These are phyloP conservation scores for Tolypocladium album DNA, from an alignment of 2,329 filamentous ascomycete species.

Conservation along the genomic window DNA sequence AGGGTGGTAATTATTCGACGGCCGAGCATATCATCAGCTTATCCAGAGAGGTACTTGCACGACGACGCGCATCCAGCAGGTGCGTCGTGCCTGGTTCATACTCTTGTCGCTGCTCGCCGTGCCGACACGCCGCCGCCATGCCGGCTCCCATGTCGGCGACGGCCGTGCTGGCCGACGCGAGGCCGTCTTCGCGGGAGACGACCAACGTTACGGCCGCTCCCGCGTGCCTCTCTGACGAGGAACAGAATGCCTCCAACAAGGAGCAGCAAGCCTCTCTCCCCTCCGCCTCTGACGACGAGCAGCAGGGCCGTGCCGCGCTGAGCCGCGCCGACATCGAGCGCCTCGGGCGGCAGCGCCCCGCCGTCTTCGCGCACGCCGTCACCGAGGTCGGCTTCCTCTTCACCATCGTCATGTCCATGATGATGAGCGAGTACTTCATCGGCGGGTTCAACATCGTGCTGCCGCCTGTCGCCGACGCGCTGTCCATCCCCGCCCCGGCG, in stretches of 20 bases:
- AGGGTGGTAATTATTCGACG: not conserved
- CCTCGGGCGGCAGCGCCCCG: slow-evolving; percentile 51
- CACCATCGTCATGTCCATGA: slow-evolving; percentile 51
- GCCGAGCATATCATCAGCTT: not conserved
- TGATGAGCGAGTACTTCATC: slow-evolving; percentile 63
- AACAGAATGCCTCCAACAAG: not conserved
- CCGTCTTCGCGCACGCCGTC: slow-evolving; percentile 38
- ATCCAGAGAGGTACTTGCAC: not conserved
- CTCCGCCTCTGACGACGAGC: not conserved
- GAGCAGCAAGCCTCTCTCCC: not conserved
- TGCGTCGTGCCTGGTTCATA: not conserved
- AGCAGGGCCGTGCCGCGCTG: not conserved
- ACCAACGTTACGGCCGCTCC: not conserved
- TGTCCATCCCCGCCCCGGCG: slow-evolving; percentile 51
- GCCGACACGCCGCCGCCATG: not conserved
- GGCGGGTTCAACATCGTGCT: slow-evolving; percentile 68
- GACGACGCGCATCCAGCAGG: not conserved
- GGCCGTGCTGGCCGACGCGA: not conserved
- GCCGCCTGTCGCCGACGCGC: slow-evolving; percentile 48
- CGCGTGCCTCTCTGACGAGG: not conserved
- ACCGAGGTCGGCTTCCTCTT: slow-evolving; percentile 54
- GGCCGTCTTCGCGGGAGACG: not conserved
- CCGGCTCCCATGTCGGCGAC: not conserved
- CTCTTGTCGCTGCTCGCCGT: not conserved
- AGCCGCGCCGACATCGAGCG: slow-evolving; percentile 37